phyloP scores from a whole-genome alignment of 2,329 filamentous ascomycete species.

The Venturia effusa region DNA sequence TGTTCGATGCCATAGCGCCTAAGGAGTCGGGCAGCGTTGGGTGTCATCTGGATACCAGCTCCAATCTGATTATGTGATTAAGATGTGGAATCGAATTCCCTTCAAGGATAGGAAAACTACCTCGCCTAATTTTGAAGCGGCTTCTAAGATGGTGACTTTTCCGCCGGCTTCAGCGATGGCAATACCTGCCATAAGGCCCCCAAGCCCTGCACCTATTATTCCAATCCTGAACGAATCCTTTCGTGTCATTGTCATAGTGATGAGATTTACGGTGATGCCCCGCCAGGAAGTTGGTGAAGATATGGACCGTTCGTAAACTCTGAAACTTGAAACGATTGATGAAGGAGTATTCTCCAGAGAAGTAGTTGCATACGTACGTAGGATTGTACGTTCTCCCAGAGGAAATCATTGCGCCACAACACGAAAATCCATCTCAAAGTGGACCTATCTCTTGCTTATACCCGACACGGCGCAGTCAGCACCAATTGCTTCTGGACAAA shows the following conservation, averaged over 20 bases:
- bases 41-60: constrained; percentile 41
- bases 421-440: too few species aligned
- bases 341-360: not conserved
- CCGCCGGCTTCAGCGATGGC: constrained; percentile 35
- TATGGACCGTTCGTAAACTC: too few species aligned
- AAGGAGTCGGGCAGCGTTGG: constrained; percentile 37
- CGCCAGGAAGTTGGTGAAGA: not conserved
- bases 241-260: not conserved
- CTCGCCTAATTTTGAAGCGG: constrained; percentile 33
- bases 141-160: constrained; percentile 37
- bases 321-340: not conserved
- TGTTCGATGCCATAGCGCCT: constrained; percentile 27
- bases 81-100: not conserved
- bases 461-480: too few species aligned
- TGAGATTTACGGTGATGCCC: not conserved
- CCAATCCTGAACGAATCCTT: constrained; percentile 26
- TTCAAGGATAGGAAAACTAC: not conserved
- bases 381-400: too few species aligned
- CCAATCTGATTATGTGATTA: constrained; percentile 26
- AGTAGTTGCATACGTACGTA: too few species aligned
- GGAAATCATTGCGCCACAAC: too few species aligned
- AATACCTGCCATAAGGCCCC: constrained; percentile 41
- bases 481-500: not conserved
- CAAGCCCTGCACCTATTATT: constrained; percentile 45
- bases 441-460: too few species aligned